Percentiles rank a stretch among this genome's conserved stretches.
Evolutionary conservation across 225 moss, liverwort and hornwort species (phyloP).

Genomic region (Physcomitrellopsis africana): DNA sequence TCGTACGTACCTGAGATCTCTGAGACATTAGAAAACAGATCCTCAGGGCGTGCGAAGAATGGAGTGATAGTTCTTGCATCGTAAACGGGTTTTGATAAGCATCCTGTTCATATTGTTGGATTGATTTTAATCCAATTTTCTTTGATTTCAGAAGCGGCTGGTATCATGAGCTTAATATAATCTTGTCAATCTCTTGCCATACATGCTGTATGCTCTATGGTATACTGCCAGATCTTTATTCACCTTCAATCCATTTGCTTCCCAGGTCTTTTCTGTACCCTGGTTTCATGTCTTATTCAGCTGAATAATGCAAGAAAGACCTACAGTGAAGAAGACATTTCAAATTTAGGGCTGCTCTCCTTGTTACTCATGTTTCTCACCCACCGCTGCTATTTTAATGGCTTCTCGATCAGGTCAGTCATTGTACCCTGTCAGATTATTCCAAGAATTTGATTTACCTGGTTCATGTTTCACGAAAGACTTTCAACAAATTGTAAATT

Average conservation of each 20-base stretch:
- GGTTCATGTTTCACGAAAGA: background rate
- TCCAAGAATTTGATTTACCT: conserved; percentile 5
- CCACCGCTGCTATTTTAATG: conserved; percentile 88
- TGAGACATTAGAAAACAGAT: background rate
- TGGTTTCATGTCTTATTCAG: conserved; percentile 40
- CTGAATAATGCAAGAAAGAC: conserved; percentile 74
- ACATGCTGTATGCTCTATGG: conserved; percentile 85
- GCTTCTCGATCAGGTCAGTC: conserved; percentile 77
- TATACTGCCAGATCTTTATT: conserved; percentile 92
- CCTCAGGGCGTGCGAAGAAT: background rate
- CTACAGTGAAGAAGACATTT: conserved; percentile 51
- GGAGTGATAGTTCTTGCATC: conserved; percentile 6
- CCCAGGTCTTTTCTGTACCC: conserved; percentile 64
- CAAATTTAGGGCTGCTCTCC: conserved; percentile 74
- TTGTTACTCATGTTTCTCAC: conserved; percentile 77
- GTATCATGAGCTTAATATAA: conserved; percentile 65
- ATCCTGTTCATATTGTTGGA: background rate
- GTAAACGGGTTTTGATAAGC: conserved; percentile 12
- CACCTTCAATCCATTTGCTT: conserved; percentile 88
- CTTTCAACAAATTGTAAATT: background rate
- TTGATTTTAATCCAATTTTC: background rate
- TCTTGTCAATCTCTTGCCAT: conserved; percentile 75
- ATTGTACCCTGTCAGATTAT: conserved; percentile 15
- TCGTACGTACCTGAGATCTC: background rate
- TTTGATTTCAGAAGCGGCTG: conserved; percentile 64